Percentiles rank a stretch among this genome's conserved stretches.
Conservation (phyloP, 108 stramenopile species). For the Cyclotella sp. region DNA sequence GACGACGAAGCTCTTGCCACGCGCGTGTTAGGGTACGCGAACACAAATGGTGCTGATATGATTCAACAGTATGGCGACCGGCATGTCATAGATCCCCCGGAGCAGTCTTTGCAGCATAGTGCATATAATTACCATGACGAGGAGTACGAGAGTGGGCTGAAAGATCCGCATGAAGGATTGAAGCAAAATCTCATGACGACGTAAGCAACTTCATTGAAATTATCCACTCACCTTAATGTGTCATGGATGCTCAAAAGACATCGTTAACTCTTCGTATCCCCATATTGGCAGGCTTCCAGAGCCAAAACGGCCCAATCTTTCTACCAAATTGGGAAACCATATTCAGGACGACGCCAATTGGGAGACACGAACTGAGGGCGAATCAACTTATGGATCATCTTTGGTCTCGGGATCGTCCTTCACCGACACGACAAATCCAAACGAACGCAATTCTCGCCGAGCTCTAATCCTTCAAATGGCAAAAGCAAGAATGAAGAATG, state of each 20-base stretch:
- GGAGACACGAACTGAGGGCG: slow-evolving; percentile 49
- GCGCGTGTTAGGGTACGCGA: slow-evolving; percentile 7
- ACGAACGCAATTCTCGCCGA: slow-evolving; percentile 70
- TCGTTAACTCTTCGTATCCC: background rate
- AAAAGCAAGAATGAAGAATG: slow-evolving; percentile 83
- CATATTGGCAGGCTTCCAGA: slow-evolving; percentile 9
- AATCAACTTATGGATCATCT: slow-evolving; percentile 62
- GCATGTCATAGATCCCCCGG: too few species aligned
- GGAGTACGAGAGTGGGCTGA: background rate
- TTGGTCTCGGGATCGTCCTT: slow-evolving; percentile 60
- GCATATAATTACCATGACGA: background rate
- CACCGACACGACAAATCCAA: slow-evolving; percentile 55
- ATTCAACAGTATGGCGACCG: slow-evolving; percentile 5
- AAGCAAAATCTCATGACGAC: background rate
- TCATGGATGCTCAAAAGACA: background rate
- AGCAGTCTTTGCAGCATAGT: background rate
- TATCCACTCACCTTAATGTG: too few species aligned
- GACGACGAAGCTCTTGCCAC: slow-evolving; percentile 50
- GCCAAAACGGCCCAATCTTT: slow-evolving; percentile 11
- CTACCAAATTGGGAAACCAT: slow-evolving; percentile 15
- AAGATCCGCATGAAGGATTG: slow-evolving; percentile 22
- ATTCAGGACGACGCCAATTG: slow-evolving; percentile 30
- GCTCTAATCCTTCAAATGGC: slow-evolving; percentile 91
- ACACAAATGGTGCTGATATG: slow-evolving; percentile 5
- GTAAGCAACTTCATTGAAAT: background rate